Evolutionary conservation across 2,329 filamentous ascomycete genomes (phyloP).

Genomic region (Aureobasidium melanogenum): DNA sequence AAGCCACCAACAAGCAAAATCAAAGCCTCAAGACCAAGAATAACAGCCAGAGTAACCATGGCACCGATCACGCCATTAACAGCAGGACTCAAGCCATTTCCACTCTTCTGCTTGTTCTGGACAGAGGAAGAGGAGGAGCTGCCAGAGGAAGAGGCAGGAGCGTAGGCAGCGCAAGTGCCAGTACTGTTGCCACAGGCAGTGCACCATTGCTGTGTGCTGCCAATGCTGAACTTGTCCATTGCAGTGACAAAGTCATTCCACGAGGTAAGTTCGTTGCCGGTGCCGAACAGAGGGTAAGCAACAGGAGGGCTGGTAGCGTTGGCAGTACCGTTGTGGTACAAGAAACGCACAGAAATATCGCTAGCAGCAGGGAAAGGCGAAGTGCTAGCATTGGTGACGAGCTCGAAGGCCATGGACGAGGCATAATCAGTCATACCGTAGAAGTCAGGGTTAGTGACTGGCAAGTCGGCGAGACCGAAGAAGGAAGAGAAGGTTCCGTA

Average conservation of each 20-base stretch:
- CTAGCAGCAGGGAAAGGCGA: slow-evolving; percentile 25
- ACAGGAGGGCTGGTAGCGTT: slow-evolving; percentile 35
- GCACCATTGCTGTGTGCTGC: slow-evolving; percentile 63
- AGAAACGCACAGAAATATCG: slow-evolving; percentile 51
- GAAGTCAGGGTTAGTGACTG: slow-evolving; percentile 51
- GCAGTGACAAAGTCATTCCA: slow-evolving; percentile 60
- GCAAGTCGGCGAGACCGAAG: slow-evolving; percentile 50
- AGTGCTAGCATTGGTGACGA: slow-evolving; percentile 45
- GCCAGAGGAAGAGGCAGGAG: slow-evolving; percentile 21
- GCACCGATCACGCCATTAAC: slow-evolving; percentile 77
- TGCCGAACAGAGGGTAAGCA: slow-evolving; percentile 55
- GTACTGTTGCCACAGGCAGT: slow-evolving; percentile 62
- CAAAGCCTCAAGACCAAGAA: slow-evolving; percentile 48
- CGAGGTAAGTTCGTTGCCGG: slow-evolving; percentile 42
- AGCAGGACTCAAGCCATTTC: slow-evolving; percentile 51
- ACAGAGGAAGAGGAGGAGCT: not conserved
- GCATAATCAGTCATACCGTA: slow-evolving; percentile 76
- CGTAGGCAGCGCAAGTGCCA: slow-evolving; percentile 51
- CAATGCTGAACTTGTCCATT: slow-evolving; percentile 60
- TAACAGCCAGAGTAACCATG: slow-evolving; percentile 56
- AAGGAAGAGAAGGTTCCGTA: slow-evolving; percentile 54
- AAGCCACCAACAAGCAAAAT: slow-evolving; percentile 49
- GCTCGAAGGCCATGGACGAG: slow-evolving; percentile 71
- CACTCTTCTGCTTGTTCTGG: slow-evolving; percentile 19
- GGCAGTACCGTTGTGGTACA: slow-evolving; percentile 55